These are phyloP conservation scores for Stachybotrys chartarum DNA, from an alignment of 2,329 filamentous ascomycete genomes.

Conservation along the genomic window DNA sequence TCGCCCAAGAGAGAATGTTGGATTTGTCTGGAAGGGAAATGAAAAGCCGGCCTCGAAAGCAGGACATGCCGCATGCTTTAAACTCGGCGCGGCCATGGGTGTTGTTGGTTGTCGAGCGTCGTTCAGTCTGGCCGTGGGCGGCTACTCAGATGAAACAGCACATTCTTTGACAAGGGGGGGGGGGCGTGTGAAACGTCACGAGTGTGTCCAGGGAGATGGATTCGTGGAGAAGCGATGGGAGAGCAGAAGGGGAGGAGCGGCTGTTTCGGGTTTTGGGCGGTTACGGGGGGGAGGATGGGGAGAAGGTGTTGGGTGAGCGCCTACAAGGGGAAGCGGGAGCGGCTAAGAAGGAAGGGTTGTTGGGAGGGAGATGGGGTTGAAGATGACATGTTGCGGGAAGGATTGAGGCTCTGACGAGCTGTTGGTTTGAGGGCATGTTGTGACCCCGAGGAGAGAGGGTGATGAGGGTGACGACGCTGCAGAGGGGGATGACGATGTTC, in stretches of 20 bases:
- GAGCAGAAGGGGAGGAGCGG: slow-evolving; percentile 26
- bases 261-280: slow-evolving; percentile 30
- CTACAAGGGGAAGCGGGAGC: no score
- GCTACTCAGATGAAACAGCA: slow-evolving; percentile 21
- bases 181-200: slow-evolving; percentile 42
- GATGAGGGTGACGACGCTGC: background rate
- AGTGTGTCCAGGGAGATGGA: slow-evolving; percentile 41
- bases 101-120: slow-evolving; percentile 10
- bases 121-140: slow-evolving; percentile 20
- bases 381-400: background rate
- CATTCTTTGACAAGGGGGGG: slow-evolving; percentile 3
- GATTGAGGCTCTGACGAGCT: background rate
- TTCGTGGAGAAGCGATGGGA: slow-evolving; percentile 37
- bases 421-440: background rate
- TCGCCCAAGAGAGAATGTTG: no score
- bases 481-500: background rate
- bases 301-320: no score
- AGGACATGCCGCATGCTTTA: slow-evolving; percentile 24
- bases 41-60: slow-evolving; percentile 3
- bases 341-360: background rate
- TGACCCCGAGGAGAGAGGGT: background rate
- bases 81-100: slow-evolving; percentile 16
- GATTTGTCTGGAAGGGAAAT: slow-evolving; percentile 3
- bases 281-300: slow-evolving; percentile 10
- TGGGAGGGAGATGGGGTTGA: background rate